A percentile compares a stretch with the other conserved stretches of the same genome.
These are phyloP conservation scores for Colletotrichum gloeosporioides DNA, from an alignment of 2,329 filamentous ascomycete genomes.

Conservation along the genomic window DNA sequence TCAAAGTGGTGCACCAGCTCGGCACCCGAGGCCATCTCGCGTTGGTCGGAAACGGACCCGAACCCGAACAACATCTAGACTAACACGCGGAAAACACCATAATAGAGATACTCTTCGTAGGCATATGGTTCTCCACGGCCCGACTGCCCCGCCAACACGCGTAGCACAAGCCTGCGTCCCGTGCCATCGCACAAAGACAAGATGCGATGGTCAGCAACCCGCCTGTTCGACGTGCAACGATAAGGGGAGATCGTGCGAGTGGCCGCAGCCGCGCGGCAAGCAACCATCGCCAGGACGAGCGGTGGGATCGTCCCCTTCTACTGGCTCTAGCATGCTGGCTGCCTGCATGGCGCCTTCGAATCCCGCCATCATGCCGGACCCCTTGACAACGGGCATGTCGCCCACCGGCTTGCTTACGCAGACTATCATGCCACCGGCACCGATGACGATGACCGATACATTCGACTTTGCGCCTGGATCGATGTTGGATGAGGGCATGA, in stretches of 20 bases:
- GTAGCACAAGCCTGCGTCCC: constrained; percentile 14
- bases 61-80: neutral
- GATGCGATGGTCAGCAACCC: constrained; percentile 13
- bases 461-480: neutral
- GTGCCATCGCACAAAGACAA: constrained; percentile 14
- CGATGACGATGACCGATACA: neutral
- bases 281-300: neutral
- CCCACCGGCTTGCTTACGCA: neutral
- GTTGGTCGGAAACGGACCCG: neutral
- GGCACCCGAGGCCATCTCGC: neutral
- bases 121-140: constrained; percentile 14
- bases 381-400: neutral
- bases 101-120: constrained; percentile 14
- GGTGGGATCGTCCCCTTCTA: neutral
- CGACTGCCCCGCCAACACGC: constrained; percentile 9
- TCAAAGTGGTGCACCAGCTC: neutral
- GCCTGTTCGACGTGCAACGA: constrained; percentile 5
- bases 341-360: neutral
- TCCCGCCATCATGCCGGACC: neutral
- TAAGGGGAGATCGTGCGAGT: constrained; percentile 6
- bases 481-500: neutral
- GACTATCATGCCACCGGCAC: neutral
- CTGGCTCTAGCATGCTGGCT: neutral
- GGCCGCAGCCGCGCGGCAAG: neutral
- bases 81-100: neutral